Base-by-base conservation (phyloP, 2,329 filamentous ascomycete genomes). In the Cucurbitaria berberidis region DNA sequence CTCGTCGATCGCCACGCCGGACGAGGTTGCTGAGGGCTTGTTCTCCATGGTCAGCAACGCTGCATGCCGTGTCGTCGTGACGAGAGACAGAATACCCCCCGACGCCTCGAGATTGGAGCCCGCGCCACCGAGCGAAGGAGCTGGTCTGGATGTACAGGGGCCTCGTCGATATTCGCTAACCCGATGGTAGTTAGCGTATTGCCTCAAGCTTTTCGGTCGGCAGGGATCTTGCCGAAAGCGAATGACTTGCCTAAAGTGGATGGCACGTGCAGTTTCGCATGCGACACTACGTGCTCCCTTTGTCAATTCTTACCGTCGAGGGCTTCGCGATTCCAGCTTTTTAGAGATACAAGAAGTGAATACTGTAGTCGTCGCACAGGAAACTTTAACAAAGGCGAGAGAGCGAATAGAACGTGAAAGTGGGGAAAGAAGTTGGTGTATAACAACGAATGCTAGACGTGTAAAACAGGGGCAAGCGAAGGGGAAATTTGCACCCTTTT, bases 1-100 rank as follows among this genome's bases (percentile, higher is more conserved):
- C 55, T 73, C 66, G 18, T 64, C 60, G 10, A 62, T 40, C 19
- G 56, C 59, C 46, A 45, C 51, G 15, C 56, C 60, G 5, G 60
- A 53, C 39, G 54, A 57, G 44, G 53, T 49, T 18, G 50, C 35
- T 42, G 53, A 51, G 39, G 53, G 50, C 41, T 50, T 56, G 49
- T 57, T 53, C 6, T 59, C 59, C 58, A 55, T 53, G 56, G 43
- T 59, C 53, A 46, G 47, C 27, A 47, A 29, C 32, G 36, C 50
- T 50, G 51, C 56, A 48, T 54, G 34, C 45, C 51, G 48, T 59
- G 50, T 46, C 43, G 55, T 39, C 45, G 41, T n/a, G n/a, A n/a
- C n/a, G n/a, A n/a, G n/a, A n/a, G n/a, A n/a, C n/a, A n/a, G n/a
- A n/a, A n/a, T n/a, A 41, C 27, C 39, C n/a, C 5, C 19, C 3